These are phyloP conservation scores for Auriscalpium orientale DNA, from an alignment of 768 basidiomycete species.

Conservation along the genomic window DNA sequence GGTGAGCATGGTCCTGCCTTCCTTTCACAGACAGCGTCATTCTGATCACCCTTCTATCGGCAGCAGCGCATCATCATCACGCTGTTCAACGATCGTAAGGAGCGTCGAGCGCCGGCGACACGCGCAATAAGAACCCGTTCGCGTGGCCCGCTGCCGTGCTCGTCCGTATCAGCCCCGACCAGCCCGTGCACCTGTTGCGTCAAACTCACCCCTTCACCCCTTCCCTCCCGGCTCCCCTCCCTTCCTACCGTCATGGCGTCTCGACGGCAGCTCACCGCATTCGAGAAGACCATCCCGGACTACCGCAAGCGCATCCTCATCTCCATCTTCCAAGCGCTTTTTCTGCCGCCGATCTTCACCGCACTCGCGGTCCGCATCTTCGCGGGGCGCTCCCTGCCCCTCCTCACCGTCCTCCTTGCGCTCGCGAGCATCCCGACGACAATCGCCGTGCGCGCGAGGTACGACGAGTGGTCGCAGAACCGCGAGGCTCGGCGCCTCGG, in stretches of 20 bases:
- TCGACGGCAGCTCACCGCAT: slow-evolving; percentile 4
- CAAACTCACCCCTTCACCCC: neutral
- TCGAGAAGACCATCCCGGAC: slow-evolving; percentile 12
- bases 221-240: neutral
- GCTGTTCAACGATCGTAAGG: too few species aligned
- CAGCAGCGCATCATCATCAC: too few species aligned
- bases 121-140: too few species aligned
- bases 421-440: slow-evolving; percentile 3
- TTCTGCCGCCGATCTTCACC: slow-evolving; percentile 7
- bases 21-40: too few species aligned
- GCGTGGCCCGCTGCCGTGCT: neutral
- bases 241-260: slow-evolving; percentile 1
- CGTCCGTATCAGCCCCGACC: neutral
- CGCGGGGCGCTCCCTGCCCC: neutral
- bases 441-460: slow-evolving; percentile 3
- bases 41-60: too few species aligned
- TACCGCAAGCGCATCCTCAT: slow-evolving; percentile 14
- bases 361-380: slow-evolving; percentile 1
- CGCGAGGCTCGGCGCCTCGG: slow-evolving; percentile 12
- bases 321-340: slow-evolving; percentile 4
- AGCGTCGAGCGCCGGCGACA: too few species aligned
- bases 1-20: too few species aligned
- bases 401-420: neutral
- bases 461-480: slow-evolving; percentile 5
- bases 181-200: neutral